Evolutionary conservation across 768 basidiomycete genomes (phyloP), one percentile per base, ranked within the genome.

Genomic region (Termitomyces titanicus): DNA sequence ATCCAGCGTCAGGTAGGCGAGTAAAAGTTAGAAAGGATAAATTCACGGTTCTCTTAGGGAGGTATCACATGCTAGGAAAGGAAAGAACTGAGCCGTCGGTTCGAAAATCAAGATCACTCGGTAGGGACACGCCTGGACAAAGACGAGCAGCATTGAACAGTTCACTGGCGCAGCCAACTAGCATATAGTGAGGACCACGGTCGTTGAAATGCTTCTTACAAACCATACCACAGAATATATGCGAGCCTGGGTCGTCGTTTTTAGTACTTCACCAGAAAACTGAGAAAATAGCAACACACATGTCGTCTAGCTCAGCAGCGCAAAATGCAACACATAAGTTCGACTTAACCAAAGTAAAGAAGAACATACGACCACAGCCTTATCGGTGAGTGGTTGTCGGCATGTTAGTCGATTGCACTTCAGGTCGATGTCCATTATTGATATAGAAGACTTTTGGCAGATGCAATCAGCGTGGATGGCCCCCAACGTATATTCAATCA

Each of bases 131-230:
- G 83, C 89, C 91, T 62, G 92, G 91, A 66, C 92, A 93, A 33
- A 92, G 76, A 40, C 89, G 82, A 10, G 89, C 80, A 7, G 83
- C 74, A 58, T 83, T 88, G 70, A 94, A 94, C 27, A 91, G 68
- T 64, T 92, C 88, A 64, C 90, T 92, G 24, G 92, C 92, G 66
- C 92, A 94, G 25, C 88, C 86, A 53, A 92, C 91, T 57, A 53
- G 38, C 7, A 57, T 25, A 42, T 25, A 55, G 29, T 31, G 46
- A 47, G 46, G 7, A 45, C 39, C 42, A 22, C 47, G 40, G 39
- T 50, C 24, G 27, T 33, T 20, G 35, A 33, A 27, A 20, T 10
- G 40, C 55, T 11, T 53, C 13, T 27, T 38, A 44, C 51, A 40
- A 67, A 46, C 55, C 72, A 63, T 69, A 88, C 90, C 78, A 66